These are phyloP conservation scores for Cryptococcus sp. DNA, from an alignment of 1,284 basidiomycete genomes.

Conservation along the genomic window DNA sequence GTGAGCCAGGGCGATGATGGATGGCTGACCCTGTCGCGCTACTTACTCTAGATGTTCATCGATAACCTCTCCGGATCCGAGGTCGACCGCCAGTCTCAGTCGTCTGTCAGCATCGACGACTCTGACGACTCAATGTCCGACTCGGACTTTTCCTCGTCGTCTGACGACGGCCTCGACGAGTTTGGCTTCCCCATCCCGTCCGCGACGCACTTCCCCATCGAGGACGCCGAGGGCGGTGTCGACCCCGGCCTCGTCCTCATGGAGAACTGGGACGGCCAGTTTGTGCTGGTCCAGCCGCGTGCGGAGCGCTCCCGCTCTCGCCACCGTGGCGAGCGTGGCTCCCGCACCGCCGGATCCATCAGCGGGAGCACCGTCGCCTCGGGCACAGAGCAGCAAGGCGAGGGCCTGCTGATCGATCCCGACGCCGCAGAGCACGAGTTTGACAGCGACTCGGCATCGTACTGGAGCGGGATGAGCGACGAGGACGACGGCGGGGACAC, in stretches of 20 bases:
- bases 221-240: slow-evolving; percentile 4
- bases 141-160: slow-evolving; percentile 29
- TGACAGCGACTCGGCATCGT: slow-evolving; percentile 22
- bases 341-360: slow-evolving; percentile 33
- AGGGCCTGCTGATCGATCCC: slow-evolving; percentile 37
- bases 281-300: slow-evolving; percentile 44
- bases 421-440: slow-evolving; percentile 32
- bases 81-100: slow-evolving; percentile 41
- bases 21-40: neutral
- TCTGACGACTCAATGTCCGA: slow-evolving; percentile 33
- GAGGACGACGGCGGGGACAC: slow-evolving; percentile 44
- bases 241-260: slow-evolving; percentile 39
- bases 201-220: slow-evolving; percentile 17
- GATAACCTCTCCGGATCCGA: slow-evolving; percentile 44
- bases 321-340: slow-evolving; percentile 26
- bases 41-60: slow-evolving; percentile 39
- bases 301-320: slow-evolving; percentile 29
- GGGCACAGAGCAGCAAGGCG: slow-evolving; percentile 29
- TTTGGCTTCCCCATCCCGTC: slow-evolving; percentile 42
- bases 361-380: slow-evolving; percentile 35
- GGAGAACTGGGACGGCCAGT: slow-evolving; percentile 49
- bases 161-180: slow-evolving; percentile 42
- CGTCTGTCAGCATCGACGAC: slow-evolving; percentile 33
- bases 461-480: slow-evolving; percentile 39
- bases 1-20: neutral